Base-by-base conservation (phyloP, 2,329 filamentous ascomycete genomes). In the Aspergillus sp. region DNA sequence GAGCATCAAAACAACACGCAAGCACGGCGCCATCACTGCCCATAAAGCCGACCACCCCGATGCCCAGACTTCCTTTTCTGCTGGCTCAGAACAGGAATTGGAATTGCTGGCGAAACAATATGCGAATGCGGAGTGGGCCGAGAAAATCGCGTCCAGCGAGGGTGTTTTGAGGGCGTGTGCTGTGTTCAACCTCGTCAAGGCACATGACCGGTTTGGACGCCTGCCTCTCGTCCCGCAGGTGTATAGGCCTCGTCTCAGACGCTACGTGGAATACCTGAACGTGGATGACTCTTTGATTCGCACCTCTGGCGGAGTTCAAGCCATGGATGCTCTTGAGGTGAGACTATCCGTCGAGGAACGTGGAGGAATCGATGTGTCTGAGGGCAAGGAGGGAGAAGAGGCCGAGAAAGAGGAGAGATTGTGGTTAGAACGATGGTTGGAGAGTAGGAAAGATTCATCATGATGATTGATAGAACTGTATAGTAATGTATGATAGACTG, bases 251-350 rank as follows among this genome's bases (percentile, higher is more conserved):
- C 74, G 75, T 50, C 69, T 89, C 34, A 54, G 57, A 40, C 67
- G 70, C 53, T 73, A 77, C 49, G 68, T 88, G 53, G 67, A 74
- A 33, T 88, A 86, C 59, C 62, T 96, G 49, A 75, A 75, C 37
- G 67, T 75, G 32, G 90, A 96, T 67, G 88, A 94, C 65, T 66
- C 58, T 50, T 70, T 91, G 62, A 76, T 96, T 38, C 57, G 75
- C 13, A 69, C 73, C 31, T 77, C 79, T 37, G 86, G 86, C 1
- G 86, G 83, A 0, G 74, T 78, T 5, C 51, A 60, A 3, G 75
- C 67, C 19, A 68, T 94, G 54, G 76, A 76, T 51, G 67, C 67
- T 6, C 77, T 79, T 33, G 88, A 94, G 70, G 68, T 90, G 13
- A 68, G 70, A 48, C 75, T 88, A 46, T 88, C 88, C 10, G 86